Base-by-base conservation (phyloP, 2,329 filamentous ascomycete genomes). In the Clarireedia paspali region DNA sequence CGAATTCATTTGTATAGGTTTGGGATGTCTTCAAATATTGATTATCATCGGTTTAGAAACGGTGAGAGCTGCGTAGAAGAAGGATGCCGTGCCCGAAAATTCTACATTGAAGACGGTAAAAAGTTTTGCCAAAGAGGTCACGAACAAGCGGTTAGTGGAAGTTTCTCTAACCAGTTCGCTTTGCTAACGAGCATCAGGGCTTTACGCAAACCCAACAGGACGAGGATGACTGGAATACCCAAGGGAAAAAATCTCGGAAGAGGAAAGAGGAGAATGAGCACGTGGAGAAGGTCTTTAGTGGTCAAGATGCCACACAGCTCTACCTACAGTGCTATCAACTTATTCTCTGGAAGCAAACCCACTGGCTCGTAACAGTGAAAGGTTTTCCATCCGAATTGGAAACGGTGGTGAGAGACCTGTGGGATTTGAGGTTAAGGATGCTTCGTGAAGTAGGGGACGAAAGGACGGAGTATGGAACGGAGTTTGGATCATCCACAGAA, bases 291-390 rank as follows among this genome's bases (percentile, higher is more conserved):
- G 79, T 85, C 66, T 75, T 88, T 50, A 70, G 70, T 5, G 91
- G 91, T 44, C 75, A 81, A 47, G 78, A 82, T 53, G 92, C 87
- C 14, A 82, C 84, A 61, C 82, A 87, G 60, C 79, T 96, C 24
- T 96, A 89, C 68, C 76, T 97, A 38, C 87, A 95, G 68, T 87
- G 83, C 60, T 81, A 95, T 57, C 92, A 97, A 71, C 75, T 96
- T 34, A 79, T 97, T 48, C 74, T 99, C 27, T 84, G 91, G 68
- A 89, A 87, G 67, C 92, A 97, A 73, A 74, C 89, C 15, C 73
- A 81, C 66, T 91, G 86, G 77, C 75, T 97, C 30, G 75, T 95
- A 14, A 74, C 80, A 23, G 74, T 77, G 5, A 84, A 84, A 67
- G 79, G 80, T 0, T 78, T 94, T 48, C 84, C 86, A 1, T 70